Evolutionary conservation across 495 filamentous ascomycete genomes (phyloP).

Genomic region (Ascodesmis nigricans): DNA sequence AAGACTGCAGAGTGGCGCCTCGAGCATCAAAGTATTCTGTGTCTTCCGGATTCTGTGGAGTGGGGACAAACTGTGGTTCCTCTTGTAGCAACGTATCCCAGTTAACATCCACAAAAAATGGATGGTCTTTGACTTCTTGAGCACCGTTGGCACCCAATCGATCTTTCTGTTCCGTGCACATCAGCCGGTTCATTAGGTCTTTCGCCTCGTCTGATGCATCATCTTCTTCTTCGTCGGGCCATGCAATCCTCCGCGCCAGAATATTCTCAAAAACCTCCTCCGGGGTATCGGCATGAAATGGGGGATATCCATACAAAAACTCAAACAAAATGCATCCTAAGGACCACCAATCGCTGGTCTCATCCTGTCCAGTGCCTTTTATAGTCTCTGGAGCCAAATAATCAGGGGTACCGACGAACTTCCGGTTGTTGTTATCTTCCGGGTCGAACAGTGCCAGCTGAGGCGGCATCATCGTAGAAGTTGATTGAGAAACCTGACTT

Average conservation of each 20-base stretch:
- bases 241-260: slow-evolving; percentile 63
- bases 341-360: slow-evolving; percentile 99
- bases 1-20: slow-evolving; percentile 71
- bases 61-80: slow-evolving; percentile 86
- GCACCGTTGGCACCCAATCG: slow-evolving; percentile 82
- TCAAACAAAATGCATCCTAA: slow-evolving; percentile 94
- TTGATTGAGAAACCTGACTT: slow-evolving; percentile 28
- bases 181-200: slow-evolving; percentile 76
- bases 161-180: slow-evolving; percentile 56
- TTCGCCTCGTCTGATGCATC: slow-evolving; percentile 62
- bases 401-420: slow-evolving; percentile 92
- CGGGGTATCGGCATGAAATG: slow-evolving; percentile 76
- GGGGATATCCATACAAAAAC: slow-evolving; percentile 77
- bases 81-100: slow-evolving; percentile 83
- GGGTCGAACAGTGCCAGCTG: slow-evolving; percentile 93
- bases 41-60: slow-evolving; percentile 80
- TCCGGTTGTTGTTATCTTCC: slow-evolving; percentile 71
- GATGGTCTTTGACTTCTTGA: slow-evolving; percentile 67
- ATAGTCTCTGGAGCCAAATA: slow-evolving; percentile 96
- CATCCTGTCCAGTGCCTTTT: slow-evolving; percentile 80
- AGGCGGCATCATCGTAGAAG: slow-evolving; percentile 73
- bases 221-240: slow-evolving; percentile 52
- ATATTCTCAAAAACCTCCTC: slow-evolving; percentile 97
- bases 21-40: slow-evolving; percentile 94
- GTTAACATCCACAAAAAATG: slow-evolving; percentile 72